Evolutionary conservation across 2,329 filamentous ascomycete genomes (phyloP).

Genomic region (Ophiobolus disseminans): DNA sequence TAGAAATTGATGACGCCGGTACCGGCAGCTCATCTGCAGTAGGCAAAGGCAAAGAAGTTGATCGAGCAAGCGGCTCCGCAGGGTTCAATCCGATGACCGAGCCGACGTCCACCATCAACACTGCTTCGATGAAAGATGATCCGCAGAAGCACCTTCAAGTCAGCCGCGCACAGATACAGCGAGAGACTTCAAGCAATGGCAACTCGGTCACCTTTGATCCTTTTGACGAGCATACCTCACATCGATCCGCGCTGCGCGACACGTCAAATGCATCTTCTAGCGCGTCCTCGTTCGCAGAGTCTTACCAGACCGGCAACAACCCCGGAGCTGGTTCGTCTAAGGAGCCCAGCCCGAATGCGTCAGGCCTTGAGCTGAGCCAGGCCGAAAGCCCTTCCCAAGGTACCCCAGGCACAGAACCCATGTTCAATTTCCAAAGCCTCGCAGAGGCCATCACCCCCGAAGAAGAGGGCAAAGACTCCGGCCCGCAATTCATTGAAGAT

Average conservation of each 20-base stretch:
- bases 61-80: constrained; percentile 46
- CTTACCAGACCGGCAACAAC: constrained; percentile 53
- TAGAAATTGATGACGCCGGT: constrained; percentile 59
- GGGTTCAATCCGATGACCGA: constrained; percentile 54
- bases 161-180: constrained; percentile 53
- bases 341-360: constrained; percentile 61
- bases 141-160: constrained; percentile 56
- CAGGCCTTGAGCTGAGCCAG: constrained; percentile 55
- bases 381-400: constrained; percentile 43
- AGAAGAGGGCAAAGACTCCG: constrained; percentile 53
- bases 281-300: constrained; percentile 77
- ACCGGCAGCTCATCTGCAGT: constrained; percentile 39
- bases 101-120: constrained; percentile 52
- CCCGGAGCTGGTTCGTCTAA: constrained; percentile 53
- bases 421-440: constrained; percentile 91
- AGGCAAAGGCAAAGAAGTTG: constrained; percentile 58
- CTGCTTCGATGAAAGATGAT: constrained; percentile 42
- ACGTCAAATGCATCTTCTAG: constrained; percentile 88
- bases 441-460: constrained; percentile 81
- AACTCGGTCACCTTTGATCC: constrained; percentile 54
- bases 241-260: constrained; percentile 76
- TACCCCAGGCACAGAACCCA: constrained; percentile 69
- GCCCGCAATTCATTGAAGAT: constrained; percentile 51
- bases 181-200: constrained; percentile 43
- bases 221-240: constrained; percentile 46